These are phyloP conservation scores for Arxiozyma slooffiae DNA, from an alignment of 1,139 yeast species.

Conservation along the genomic window DNA sequence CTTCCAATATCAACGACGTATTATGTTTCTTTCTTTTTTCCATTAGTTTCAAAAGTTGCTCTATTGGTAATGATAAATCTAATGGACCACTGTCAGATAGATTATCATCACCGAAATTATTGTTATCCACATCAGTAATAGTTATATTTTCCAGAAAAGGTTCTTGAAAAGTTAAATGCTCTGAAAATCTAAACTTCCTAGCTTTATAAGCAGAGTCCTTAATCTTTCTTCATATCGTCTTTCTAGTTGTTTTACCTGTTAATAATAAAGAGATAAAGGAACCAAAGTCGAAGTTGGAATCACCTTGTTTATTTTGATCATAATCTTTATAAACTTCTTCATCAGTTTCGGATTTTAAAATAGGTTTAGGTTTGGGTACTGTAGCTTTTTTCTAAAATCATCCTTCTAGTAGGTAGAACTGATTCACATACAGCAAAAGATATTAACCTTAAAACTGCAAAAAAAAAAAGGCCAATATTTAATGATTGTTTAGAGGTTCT, in stretches of 20 bases:
- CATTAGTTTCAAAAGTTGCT: slow-evolving; percentile 47
- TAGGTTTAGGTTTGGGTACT: slow-evolving; percentile 60
- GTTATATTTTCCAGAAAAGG: slow-evolving; percentile 3
- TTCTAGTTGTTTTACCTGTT: slow-evolving; percentile 48
- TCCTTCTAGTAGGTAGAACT: slow-evolving; percentile 39
- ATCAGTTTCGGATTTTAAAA: slow-evolving; percentile 41
- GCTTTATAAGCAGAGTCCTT: slow-evolving; percentile 30
- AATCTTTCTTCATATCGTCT: slow-evolving; percentile 29
- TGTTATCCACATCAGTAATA: neutral
- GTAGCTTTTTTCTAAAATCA: slow-evolving; percentile 47
- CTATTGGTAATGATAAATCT: slow-evolving; percentile 66
- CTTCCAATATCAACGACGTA: slow-evolving; percentile 22
- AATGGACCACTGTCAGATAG: slow-evolving; percentile 24
- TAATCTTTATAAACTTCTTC: slow-evolving; percentile 29
- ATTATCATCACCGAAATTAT: slow-evolving; percentile 6
- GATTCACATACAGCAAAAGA: slow-evolving; percentile 42
- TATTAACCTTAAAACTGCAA: slow-evolving; percentile 57
- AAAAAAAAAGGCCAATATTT: slow-evolving; percentile 67
- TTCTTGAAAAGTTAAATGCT: slow-evolving; percentile 39
- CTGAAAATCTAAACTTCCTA: slow-evolving; percentile 64
- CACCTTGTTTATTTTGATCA: slow-evolving; percentile 12
- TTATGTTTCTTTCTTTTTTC: slow-evolving; percentile 27
- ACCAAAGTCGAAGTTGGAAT: slow-evolving; percentile 48
- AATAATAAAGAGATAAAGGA: slow-evolving; percentile 64
- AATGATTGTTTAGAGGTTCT: slow-evolving; percentile 41